A percentile compares a stretch with the other conserved stretches of the same genome.
These are phyloP conservation scores for Blepharisma japonicum DNA, from an alignment of 73 alveolate genomes.

Conservation along the genomic window DNA sequence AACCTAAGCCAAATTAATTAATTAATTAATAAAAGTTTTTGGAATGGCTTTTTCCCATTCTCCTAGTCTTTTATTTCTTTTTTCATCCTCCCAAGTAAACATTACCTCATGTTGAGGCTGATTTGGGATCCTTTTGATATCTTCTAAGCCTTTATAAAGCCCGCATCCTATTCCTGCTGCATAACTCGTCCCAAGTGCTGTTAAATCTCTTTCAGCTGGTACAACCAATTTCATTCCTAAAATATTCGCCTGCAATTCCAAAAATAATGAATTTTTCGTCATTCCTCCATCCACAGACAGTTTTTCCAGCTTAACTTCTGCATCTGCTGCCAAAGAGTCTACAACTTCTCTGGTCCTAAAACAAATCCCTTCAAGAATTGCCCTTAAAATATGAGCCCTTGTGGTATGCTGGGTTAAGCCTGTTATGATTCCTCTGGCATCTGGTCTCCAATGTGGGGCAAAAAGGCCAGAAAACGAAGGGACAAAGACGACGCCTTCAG, in stretches of 20 bases:
- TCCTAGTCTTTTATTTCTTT: too few species aligned
- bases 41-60: too few species aligned
- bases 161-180: conserved; percentile 34
- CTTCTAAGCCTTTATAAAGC: background rate
- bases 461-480: conserved; percentile 74
- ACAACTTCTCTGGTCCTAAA: conserved; percentile 56
- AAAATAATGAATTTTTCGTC: conserved; percentile 46
- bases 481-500: conserved; percentile 63
- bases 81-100: too few species aligned
- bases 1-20: too few species aligned
- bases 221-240: background rate
- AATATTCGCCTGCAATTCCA: conserved; percentile 41
- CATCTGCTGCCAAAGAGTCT: conserved; percentile 43
- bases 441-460: conserved; percentile 72
- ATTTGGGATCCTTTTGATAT: background rate
- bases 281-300: conserved; percentile 67
- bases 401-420: conserved; percentile 56
- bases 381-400: conserved; percentile 64
- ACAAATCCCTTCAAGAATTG: conserved; percentile 59
- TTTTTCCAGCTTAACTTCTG: conserved; percentile 28
- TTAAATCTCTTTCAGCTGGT: conserved; percentile 30
- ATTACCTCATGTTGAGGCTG: too few species aligned
- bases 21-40: too few species aligned
- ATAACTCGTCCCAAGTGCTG: conserved; percentile 49
- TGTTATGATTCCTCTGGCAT: conserved; percentile 60